These are phyloP conservation scores for Blastobotrys proliferans DNA, from an alignment of 1,139 yeast species.

Conservation along the genomic window DNA sequence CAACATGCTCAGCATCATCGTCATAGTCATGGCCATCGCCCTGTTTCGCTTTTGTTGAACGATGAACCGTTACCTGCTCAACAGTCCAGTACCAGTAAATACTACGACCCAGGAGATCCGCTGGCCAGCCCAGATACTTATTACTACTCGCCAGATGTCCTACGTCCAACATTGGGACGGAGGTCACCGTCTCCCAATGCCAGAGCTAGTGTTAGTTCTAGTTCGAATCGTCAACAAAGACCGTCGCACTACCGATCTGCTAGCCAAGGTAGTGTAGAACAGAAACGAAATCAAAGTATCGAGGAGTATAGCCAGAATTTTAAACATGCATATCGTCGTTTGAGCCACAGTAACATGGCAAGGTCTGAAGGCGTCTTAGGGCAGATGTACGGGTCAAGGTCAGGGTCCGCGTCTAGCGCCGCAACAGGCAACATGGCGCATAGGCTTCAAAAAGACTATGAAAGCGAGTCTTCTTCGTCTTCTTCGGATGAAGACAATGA, in stretches of 20 bases:
- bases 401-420: not conserved
- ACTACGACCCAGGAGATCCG: conserved; percentile 15
- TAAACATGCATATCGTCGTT: conserved; percentile 23
- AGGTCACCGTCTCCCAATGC: conserved; percentile 7
- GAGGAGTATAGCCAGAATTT: conserved; percentile 19
- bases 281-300: not conserved
- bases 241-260: not conserved
- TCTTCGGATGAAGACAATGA: conserved; percentile 17
- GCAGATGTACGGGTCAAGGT: conserved; percentile 18
- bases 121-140: conserved; percentile 12
- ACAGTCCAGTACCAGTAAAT: not conserved
- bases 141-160: conserved; percentile 14
- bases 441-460: conserved; percentile 22
- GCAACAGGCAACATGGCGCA: conserved; percentile 2
- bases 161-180: conserved; percentile 7
- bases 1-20: not conserved
- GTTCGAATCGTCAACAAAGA: not conserved
- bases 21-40: too few species aligned
- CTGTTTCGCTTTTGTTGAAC: conserved; percentile 20
- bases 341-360: conserved; percentile 23
- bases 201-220: not conserved
- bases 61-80: conserved; percentile 14
- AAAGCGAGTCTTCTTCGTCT: conserved; percentile 16
- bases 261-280: not conserved
- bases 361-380: conserved; percentile 28